Evolutionary conservation across 2,329 filamentous ascomycete species (phyloP).

Genomic region (Rutstroemia sydowiana): DNA sequence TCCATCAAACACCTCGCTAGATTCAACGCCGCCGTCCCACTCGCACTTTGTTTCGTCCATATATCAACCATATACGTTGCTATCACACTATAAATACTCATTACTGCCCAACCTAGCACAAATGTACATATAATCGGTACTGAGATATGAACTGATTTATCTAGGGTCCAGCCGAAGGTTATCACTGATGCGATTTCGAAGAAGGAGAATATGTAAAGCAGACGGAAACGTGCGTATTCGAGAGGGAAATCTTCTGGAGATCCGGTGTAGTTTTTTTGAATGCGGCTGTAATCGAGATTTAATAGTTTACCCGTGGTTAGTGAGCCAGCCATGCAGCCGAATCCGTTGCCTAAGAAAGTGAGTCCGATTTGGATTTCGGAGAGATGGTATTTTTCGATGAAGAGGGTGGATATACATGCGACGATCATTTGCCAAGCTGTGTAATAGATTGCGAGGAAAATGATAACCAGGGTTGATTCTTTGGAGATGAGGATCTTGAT

Average conservation of each 20-base stretch:
- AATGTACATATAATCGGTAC: constrained; percentile 30
- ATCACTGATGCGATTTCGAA: constrained; percentile 32
- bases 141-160: constrained; percentile 28
- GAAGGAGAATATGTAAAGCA: constrained; percentile 30
- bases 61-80: constrained; percentile 31
- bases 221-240: constrained; percentile 31
- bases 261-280: constrained; percentile 8
- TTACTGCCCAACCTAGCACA: constrained; percentile 30
- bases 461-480: constrained; percentile 21
- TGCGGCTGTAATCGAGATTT: constrained; percentile 59
- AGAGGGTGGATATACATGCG: constrained; percentile 22
- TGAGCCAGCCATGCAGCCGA: constrained; percentile 40
- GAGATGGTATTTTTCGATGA: constrained; percentile 20
- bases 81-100: constrained; percentile 30
- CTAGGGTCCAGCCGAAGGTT: constrained; percentile 32
- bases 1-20: constrained; percentile 31
- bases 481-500: constrained; percentile 22
- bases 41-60: constrained; percentile 28
- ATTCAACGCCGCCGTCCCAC: constrained; percentile 32
- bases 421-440: constrained; percentile 27
- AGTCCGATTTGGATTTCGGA: constrained; percentile 23
- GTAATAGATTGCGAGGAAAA: constrained; percentile 24
- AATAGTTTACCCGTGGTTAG: constrained; percentile 46
- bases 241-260: constrained; percentile 34
- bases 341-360: constrained; percentile 35